Conservation (phyloP, 1,284 basidiomycete species). For the Paramarasmius palmivorus region DNA sequence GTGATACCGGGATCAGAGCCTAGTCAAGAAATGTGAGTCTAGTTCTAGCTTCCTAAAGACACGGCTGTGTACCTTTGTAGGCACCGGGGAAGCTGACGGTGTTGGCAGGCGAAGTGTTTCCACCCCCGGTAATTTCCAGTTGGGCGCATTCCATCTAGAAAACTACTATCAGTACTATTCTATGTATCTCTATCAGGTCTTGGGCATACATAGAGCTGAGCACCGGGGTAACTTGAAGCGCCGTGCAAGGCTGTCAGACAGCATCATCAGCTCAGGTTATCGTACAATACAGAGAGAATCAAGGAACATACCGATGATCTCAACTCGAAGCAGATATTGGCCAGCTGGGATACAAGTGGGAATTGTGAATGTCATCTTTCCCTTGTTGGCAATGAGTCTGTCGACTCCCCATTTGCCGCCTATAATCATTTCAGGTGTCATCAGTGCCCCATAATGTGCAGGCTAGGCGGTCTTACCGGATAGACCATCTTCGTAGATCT, state of each 20-base stretch:
- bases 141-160: slow-evolving; percentile 39
- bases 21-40: too few relatives aligned
- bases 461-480: too few relatives aligned
- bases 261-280: too few relatives aligned
- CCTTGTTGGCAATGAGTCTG: slow-evolving; percentile 42
- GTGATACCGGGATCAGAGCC: slow-evolving; percentile 44
- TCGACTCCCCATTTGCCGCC: slow-evolving; percentile 39
- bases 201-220: slow-evolving; percentile 46
- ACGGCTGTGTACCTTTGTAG: slow-evolving; percentile 43
- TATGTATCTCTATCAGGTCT: too few relatives aligned
- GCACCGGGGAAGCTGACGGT: slow-evolving; percentile 55
- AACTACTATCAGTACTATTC: too few relatives aligned
- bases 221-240: slow-evolving; percentile 43
- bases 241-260: slow-evolving; percentile 25
- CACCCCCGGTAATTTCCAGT: slow-evolving; percentile 45
- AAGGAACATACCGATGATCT: slow-evolving; percentile 11
- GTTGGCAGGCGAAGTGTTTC: slow-evolving; percentile 34
- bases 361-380: slow-evolving; percentile 40
- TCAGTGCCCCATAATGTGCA: too few relatives aligned
- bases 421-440: too few relatives aligned
- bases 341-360: slow-evolving; percentile 40
- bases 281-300: too few relatives aligned
- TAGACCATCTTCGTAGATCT: slow-evolving; percentile 37
- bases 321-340: slow-evolving; percentile 39
- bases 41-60: too few relatives aligned